Percentiles rank a stretch among this genome's conserved stretches.
phyloP scores from a whole-genome alignment of 331 rosid genomes.

The Pyrus hybrid region DNA sequence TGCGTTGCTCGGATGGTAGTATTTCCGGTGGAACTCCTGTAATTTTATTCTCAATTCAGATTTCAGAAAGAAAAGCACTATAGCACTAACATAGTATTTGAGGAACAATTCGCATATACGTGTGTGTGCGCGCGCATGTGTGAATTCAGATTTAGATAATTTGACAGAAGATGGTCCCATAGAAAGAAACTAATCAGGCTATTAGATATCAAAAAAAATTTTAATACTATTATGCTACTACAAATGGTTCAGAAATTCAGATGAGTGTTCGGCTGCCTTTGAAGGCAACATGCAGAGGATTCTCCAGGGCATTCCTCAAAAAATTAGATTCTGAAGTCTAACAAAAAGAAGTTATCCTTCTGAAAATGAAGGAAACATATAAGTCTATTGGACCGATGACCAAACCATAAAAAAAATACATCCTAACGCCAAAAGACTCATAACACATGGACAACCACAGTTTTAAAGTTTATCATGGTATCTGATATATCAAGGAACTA shows the following conservation, averaged over 20 bases:
- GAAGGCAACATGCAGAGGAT: background rate
- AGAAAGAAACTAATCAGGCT: too few relatives aligned
- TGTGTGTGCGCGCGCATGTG: too few relatives aligned
- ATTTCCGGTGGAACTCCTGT: conserved; percentile 88
- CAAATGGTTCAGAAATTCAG: background rate
- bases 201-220: background rate
- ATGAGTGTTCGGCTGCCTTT: background rate
- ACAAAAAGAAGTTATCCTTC: background rate
- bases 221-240: background rate
- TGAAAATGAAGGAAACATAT: too few relatives aligned
- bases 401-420: too few relatives aligned
- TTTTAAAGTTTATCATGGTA: background rate
- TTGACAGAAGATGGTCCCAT: background rate
- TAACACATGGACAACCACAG: background rate
- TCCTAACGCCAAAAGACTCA: background rate
- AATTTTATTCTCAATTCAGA: conserved; percentile 8
- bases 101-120: background rate
- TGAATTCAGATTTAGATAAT: too few relatives aligned
- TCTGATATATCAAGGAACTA: background rate
- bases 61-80: background rate
- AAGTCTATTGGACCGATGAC: too few relatives aligned
- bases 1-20: conserved; percentile 89
- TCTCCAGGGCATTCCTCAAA: background rate
- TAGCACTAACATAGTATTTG: background rate
- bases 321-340: background rate